Evolutionary conservation across 2,329 filamentous ascomycete species (phyloP), one percentile per base, ranked within the genome.

Genomic region (Colletotrichum filicis): DNA sequence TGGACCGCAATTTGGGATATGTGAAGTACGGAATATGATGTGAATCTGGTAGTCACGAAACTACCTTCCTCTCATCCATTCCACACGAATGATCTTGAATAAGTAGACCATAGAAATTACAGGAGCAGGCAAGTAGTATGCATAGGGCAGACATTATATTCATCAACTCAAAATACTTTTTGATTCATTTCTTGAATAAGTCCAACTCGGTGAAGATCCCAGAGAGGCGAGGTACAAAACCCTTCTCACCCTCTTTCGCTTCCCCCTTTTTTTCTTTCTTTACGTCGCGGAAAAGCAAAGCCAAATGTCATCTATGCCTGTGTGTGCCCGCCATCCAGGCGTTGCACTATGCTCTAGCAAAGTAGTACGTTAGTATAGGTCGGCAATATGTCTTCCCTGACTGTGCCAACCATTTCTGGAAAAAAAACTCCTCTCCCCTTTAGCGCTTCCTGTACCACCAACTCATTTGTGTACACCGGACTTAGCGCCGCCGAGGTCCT

Each of bases 281-380:
- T 63, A 14, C n/a, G 52, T 64, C 22, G 52, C 61, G n/a, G 26
- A 55, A 52, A 70, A 65, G 26, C 52, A 65, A 53, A 55, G 30
- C 56, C 62, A 63, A 62, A 68, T 69, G 53, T 73, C 66, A 64
- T 73, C 66, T 70, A 68, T 71, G 65, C 65, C 58, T 58, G 52
- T 71, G 37, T 60, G 70, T 56, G 66, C 66, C 59, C 66, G 55
- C 66, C 70, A 55, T 73, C 66, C 53, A 70, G 70, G 70, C 66
- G 70, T 12, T 26, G 59, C 70, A 56, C 49, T 22, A 58, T 53
- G 60, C 68, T 73, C 59, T 73, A 70, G 69, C 66, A 73, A 59
- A 56, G 66, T n/a, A 49, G 42, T 73, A 73, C 32, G 68, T 53
- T 30, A 53, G 49, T 32, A 57, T 61, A 49, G 28, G 32, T 30